A percentile compares a stretch with the other conserved stretches of the same genome.
phyloP scores from a whole-genome alignment of 2,329 filamentous ascomycete species.

The Phialemonium atrogriseum region DNA sequence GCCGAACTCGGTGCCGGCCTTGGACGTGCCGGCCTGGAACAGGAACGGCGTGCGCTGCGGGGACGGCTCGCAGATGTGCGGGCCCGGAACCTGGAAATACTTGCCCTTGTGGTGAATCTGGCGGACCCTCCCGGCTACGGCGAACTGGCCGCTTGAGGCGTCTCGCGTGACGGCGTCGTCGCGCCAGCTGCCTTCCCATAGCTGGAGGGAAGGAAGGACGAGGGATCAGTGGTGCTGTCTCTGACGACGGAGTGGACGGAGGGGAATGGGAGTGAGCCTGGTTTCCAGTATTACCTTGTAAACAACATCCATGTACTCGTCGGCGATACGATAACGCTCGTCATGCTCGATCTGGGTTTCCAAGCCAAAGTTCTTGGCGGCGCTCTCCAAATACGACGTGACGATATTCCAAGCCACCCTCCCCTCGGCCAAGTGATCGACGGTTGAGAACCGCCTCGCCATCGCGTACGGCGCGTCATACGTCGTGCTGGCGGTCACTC shows the following conservation, averaged over 20 bases:
- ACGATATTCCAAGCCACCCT: slow-evolving; percentile 58
- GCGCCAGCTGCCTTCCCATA: slow-evolving; percentile 34
- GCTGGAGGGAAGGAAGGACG: too few species aligned
- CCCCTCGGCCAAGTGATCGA: slow-evolving; percentile 60
- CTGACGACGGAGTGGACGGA: too few species aligned
- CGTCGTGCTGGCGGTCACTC: slow-evolving; percentile 61
- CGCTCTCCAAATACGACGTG: slow-evolving; percentile 62
- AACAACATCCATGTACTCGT: slow-evolving; percentile 56
- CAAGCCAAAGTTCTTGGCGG: slow-evolving; percentile 56
- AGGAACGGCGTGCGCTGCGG: slow-evolving; percentile 58
- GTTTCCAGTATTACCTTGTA: too few species aligned
- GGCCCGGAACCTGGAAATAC: slow-evolving; percentile 53
- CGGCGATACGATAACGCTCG: slow-evolving; percentile 54
- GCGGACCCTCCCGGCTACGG: slow-evolving; percentile 41
- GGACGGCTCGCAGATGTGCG: slow-evolving; percentile 52
- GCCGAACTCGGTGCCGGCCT: slow-evolving; percentile 50
- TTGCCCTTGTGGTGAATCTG: slow-evolving; percentile 59
- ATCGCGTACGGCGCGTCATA: slow-evolving; percentile 66
- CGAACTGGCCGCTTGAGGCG: slow-evolving; percentile 49
- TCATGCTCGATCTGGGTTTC: slow-evolving; percentile 40
- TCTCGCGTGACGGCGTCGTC: slow-evolving; percentile 57
- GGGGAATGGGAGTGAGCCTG: too few species aligned
- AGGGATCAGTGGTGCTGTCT: too few species aligned
- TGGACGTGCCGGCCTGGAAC: slow-evolving; percentile 56
- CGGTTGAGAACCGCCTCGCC: slow-evolving; percentile 54